Base-by-base conservation (phyloP, 1,284 basidiomycete genomes). In the Trichosporon sp. region DNA sequence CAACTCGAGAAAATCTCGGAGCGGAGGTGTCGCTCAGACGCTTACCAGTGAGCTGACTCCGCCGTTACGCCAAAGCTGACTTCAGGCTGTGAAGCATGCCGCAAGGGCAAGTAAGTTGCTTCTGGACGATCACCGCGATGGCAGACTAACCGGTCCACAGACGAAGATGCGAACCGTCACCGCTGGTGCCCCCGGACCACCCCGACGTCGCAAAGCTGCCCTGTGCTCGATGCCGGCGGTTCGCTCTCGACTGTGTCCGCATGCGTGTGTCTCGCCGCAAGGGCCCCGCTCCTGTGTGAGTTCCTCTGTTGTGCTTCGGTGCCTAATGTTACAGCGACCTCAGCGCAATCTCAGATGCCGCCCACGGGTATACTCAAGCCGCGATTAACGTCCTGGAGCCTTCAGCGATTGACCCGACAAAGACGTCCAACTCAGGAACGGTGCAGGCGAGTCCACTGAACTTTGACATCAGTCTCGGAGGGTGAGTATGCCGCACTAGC, bases 111-210 rank as follows among this genome's bases (percentile, higher is more conserved):
- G 71, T 71, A 64, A 60, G 71, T 69, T 21, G n/a, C 16, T 56
- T 10, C 11, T n/a, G n/a, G 19, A 3, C 16, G 1, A 1, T 56
- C 16, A n/a, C n/a, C n/a, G n/a, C 31, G 19, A n/a, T 19, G 14
- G 7, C 23, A 7, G 11, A 37, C 63, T 69, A 54, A 81, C 70
- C 23, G 78, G 77, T 21, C 32, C 52, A n/a, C 58, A 77, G 74
- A 57, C 74, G 75, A 16, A 73, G 75, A 10, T 78, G 76, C 56
- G 76, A 77, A 31, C 76, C 76, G 2, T 75, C 76, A 0, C 76
- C 76, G 13, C 68, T 78, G 4, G 75, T 78, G 2, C 71, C 75
- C 1, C 67, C 73, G 1, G 69, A 72, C 49, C 75, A 78, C 60
- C 76, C 75, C 0, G 75, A 77, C 46, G 72, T 69, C 6, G 73